phyloP scores from a whole-genome alignment of 108 stramenopile species.

The Nannochloropsis gaditana region DNA sequence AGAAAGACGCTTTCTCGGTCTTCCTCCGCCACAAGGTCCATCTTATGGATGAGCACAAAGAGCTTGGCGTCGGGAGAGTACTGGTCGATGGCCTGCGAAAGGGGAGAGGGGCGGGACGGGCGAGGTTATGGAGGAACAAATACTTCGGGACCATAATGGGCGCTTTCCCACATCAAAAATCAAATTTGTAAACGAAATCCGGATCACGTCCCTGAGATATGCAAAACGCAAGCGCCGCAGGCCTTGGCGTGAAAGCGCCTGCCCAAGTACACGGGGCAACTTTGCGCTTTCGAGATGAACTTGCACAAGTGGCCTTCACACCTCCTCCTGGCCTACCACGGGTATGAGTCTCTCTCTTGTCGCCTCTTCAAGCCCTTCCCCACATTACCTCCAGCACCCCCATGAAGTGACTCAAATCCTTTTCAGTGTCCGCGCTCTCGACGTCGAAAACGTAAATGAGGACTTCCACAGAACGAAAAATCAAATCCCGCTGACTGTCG shows the following conservation, averaged over 20 bases:
- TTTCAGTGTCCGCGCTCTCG: slow-evolving; percentile 73
- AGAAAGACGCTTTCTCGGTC: slow-evolving; percentile 73
- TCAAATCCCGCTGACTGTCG: slow-evolving; percentile 89
- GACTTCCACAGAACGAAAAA: slow-evolving; percentile 92
- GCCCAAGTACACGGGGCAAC: too few species aligned
- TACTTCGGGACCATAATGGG: too few species aligned
- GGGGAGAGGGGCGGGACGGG: slow-evolving; percentile 49
- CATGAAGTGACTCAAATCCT: slow-evolving; percentile 49
- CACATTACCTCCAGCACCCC: slow-evolving; percentile 47
- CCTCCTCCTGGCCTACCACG: neutral
- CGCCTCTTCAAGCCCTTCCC: too few species aligned
- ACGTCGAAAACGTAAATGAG: slow-evolving; percentile 99
- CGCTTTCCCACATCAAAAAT: too few species aligned
- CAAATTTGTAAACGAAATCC: too few species aligned
- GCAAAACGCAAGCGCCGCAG: too few species aligned
- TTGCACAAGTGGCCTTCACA: too few species aligned
- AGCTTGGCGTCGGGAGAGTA: slow-evolving; percentile 88
- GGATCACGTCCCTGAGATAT: too few species aligned
- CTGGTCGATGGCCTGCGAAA: slow-evolving; percentile 81
- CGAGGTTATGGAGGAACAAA: neutral
- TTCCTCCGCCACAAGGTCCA: slow-evolving; percentile 85
- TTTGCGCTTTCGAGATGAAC: too few species aligned
- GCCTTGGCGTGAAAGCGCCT: too few species aligned
- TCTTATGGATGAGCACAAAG: slow-evolving; percentile 98
- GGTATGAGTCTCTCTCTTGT: too few species aligned